Evolutionary conservation across 2,329 filamentous ascomycete species (phyloP), one percentile per base, ranked within the genome.

Genomic region (Penicillium psychrosexuale): DNA sequence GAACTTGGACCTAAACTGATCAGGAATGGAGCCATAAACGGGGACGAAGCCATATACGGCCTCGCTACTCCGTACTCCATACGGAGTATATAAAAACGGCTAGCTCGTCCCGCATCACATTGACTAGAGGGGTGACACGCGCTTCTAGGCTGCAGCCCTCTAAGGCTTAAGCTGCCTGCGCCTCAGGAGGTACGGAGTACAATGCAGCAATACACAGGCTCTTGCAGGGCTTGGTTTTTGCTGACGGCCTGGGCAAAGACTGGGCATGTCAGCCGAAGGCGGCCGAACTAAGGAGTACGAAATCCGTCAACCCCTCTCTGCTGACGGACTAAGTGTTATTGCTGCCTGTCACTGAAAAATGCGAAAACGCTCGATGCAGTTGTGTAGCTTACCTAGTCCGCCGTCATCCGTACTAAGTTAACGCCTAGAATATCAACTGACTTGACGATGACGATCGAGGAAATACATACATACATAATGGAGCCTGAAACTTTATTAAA

Each of bases 121-220:
- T 37, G 15, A 43, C 11, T 34, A 30, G 5, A 39, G 37, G 12
- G 9, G 47, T 54, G 17, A 42, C 56, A 53, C 52, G 56, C 57
- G 52, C 52, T 47, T 34, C 40, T 46, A 58, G 55, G 42, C 61
- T 60, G 65, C 64, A 69, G 69, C 69, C 69, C 62, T 58, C 67
- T 66, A 72, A 61, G 69, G 68, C 67, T 71, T 69, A 70, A 71
- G 65, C 69, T 71, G 67, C 70, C 63, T 63, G 61, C 51, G 56
- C 57, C 61, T 43, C 42, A 52, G 47, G 31, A 27, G 43, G 19
- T 19, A 19, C 19, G 19, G 19, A 19, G 45, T 34, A 24, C 34
- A 27, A 34, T 51, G 22, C 30, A 38, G n/a, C n/a, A 36, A 34
- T 22, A 12, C 31, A 51, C 31, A 27, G 30, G n/a, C 37, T 40